A percentile compares a stretch with the other conserved stretches of the same genome.
Conservation (phyloP, 495 filamentous ascomycete species). For the Aspergillus sclerotiicarbonarius region DNA sequence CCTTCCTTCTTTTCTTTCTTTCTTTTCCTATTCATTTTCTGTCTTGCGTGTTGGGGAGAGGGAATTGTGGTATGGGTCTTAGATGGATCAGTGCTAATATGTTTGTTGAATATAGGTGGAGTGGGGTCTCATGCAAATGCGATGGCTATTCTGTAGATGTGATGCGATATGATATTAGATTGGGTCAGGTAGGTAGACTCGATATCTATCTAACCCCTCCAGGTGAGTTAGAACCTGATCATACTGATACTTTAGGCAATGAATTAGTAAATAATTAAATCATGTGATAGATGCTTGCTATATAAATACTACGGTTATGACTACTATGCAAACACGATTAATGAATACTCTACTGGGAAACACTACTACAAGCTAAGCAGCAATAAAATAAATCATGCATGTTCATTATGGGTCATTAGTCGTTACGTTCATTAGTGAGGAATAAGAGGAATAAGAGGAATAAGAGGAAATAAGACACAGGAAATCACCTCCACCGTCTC, state of each 20-base stretch:
- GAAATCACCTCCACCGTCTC: not conserved
- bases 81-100: not conserved
- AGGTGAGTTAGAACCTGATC: not conserved
- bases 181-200: not conserved
- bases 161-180: not conserved
- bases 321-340: not conserved
- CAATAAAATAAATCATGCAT: not conserved
- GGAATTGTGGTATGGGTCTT: not conserved
- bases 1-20: not conserved
- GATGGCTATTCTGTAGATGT: slow-evolving; percentile 49
- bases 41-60: not conserved
- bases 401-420: slow-evolving; percentile 6
- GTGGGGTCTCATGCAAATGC: slow-evolving; percentile 33
- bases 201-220: not conserved
- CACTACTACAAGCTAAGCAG: no score
- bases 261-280: not conserved
- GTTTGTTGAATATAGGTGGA: slow-evolving; percentile 14
- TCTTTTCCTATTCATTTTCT: not conserved
- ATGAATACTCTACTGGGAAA: not conserved
- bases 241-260: not conserved
- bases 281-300: no score
- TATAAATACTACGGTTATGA: no score
- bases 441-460: slow-evolving; percentile 6
- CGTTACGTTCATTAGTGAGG: slow-evolving; percentile 12
- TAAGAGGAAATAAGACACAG: slow-evolving; percentile 11